Percentiles rank a stretch among this genome's conserved stretches.
Conservation (phyloP, 495 filamentous ascomycete species). For the Podospora anserina region DNA sequence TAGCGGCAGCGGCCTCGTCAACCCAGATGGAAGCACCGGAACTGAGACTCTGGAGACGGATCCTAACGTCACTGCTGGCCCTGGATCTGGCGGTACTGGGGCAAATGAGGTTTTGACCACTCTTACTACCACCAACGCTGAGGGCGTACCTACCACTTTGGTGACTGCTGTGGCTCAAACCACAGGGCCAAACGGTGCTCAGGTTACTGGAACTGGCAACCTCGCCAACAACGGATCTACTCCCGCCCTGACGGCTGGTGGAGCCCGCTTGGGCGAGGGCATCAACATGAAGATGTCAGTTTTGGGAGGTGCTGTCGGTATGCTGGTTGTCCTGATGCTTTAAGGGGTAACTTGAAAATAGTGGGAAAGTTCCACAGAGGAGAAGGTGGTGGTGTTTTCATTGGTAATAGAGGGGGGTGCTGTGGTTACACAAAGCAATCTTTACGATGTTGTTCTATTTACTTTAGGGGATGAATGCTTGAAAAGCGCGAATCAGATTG, state of each 20-base stretch:
- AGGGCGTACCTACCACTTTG: conserved; percentile 2
- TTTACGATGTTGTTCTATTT: background rate
- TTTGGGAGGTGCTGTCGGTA: conserved; percentile 1
- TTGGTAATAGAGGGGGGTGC: background rate
- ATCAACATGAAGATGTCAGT: background rate
- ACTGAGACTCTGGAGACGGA: background rate
- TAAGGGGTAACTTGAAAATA: background rate
- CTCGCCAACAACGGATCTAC: background rate
- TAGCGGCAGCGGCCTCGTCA: background rate
- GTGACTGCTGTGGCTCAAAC: conserved; percentile 5
- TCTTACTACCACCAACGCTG: background rate
- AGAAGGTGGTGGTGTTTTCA: background rate
- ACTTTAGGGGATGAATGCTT: background rate
- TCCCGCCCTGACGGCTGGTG: background rate
- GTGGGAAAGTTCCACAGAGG: background rate
- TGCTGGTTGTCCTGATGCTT: conserved; percentile 5
- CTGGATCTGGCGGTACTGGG: too few relatives aligned
- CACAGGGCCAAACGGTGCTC: background rate
- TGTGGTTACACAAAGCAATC: background rate
- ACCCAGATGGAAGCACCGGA: background rate
- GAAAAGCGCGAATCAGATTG: background rate
- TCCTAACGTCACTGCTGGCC: background rate
- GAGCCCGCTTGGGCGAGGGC: background rate
- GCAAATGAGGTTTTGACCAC: background rate
- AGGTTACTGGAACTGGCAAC: background rate